Evolutionary conservation across 225 moss, liverwort and hornwort species (phyloP).

Genomic region (Lunularia cruciata): DNA sequence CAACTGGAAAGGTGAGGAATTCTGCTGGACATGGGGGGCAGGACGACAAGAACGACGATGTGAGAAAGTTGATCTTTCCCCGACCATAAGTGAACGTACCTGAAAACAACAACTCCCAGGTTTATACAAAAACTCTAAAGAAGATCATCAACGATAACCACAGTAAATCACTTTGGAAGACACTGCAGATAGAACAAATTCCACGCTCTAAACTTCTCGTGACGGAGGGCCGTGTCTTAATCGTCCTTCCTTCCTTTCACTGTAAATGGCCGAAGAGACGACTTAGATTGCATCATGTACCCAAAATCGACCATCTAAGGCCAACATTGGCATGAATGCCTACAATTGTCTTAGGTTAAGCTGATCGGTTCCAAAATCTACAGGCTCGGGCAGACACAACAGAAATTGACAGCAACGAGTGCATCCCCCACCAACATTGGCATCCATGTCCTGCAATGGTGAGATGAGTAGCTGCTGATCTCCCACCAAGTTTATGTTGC

Average conservation of each 20-base stretch:
- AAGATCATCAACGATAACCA: slow-evolving; percentile 34
- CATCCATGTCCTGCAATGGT: background rate
- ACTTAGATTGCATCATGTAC: slow-evolving; percentile 26
- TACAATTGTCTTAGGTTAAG: slow-evolving; percentile 19
- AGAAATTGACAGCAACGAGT: background rate
- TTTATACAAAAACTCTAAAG: slow-evolving; percentile 26
- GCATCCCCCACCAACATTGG: slow-evolving; percentile 1
- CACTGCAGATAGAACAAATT: slow-evolving; percentile 31
- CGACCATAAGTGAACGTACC: slow-evolving; percentile 37
- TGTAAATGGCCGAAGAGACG: slow-evolving; percentile 43
- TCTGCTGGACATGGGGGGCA: slow-evolving; percentile 5
- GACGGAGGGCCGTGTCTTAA: slow-evolving; percentile 29
- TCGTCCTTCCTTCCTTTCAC: slow-evolving; percentile 37
- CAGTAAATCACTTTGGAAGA: slow-evolving; percentile 29
- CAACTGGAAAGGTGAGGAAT: background rate
- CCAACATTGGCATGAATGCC: slow-evolving; percentile 17
- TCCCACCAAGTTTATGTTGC: background rate
- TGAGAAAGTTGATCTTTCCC: slow-evolving; percentile 4
- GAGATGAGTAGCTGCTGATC: background rate
- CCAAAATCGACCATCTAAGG: slow-evolving; percentile 11
- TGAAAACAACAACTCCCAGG: slow-evolving; percentile 20
- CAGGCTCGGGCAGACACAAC: background rate
- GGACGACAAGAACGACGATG: slow-evolving; percentile 14
- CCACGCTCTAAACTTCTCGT: slow-evolving; percentile 36
- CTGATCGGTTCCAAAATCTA: slow-evolving; percentile 12